These are phyloP conservation scores for Saccharomycopsis selenospora DNA, from an alignment of 805 yeast species.

Conservation along the genomic window DNA sequence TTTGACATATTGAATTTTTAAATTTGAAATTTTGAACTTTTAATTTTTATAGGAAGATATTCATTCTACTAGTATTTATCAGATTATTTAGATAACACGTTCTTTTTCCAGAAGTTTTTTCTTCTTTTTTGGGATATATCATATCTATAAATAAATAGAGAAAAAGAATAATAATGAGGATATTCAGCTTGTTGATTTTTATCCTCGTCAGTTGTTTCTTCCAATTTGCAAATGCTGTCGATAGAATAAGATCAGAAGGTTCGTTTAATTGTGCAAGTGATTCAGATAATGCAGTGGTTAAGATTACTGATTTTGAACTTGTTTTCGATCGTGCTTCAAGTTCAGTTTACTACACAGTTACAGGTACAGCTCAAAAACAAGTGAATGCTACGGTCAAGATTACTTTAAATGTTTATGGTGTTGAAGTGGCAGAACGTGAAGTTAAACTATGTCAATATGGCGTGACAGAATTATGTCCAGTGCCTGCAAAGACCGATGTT, in stretches of 20 bases:
- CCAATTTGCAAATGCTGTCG: background rate
- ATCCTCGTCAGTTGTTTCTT: background rate
- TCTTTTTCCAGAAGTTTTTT: no score
- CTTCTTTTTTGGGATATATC: background rate
- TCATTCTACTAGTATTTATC: no score
- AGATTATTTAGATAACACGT: no score
- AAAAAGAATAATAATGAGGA: background rate
- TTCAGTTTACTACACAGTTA: conserved; percentile 14
- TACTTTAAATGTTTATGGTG: conserved; percentile 26
- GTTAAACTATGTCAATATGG: conserved; percentile 28
- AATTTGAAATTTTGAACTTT: no score
- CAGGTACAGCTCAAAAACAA: conserved; percentile 14
- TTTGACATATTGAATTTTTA: no score
- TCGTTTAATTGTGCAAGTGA: conserved; percentile 19
- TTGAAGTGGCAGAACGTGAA: conserved; percentile 22
- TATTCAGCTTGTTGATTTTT: background rate
- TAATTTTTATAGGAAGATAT: no score
- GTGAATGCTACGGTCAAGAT: conserved; percentile 21
- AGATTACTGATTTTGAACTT: conserved; percentile 13
- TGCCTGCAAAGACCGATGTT: conserved; percentile 23
- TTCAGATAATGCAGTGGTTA: conserved; percentile 8
- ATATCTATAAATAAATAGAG: background rate
- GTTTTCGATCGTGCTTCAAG: conserved; percentile 5
- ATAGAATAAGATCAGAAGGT: conserved; percentile 12
- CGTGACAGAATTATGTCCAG: conserved; percentile 28